Conservation (phyloP, 257 asterid genomes). For the Henckelia pumila region DNA sequence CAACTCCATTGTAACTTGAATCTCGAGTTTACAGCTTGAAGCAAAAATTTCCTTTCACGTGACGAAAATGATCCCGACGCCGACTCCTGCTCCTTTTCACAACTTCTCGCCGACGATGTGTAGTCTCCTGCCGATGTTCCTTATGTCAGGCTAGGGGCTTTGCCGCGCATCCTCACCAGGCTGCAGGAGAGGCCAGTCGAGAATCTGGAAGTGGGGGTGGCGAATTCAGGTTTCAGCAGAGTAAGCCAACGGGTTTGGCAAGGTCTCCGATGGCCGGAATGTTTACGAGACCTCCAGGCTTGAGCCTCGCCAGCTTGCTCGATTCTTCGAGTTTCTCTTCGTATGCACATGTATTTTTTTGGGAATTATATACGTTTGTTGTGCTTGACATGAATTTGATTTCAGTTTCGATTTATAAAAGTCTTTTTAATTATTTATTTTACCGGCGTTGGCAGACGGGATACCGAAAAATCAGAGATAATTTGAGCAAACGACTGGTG, state of each 20-base stretch:
- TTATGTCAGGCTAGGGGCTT: slow-evolving; percentile 27
- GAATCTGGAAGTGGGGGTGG: slow-evolving; percentile 22
- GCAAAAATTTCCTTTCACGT: too few species aligned
- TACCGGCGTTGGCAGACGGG: not conserved
- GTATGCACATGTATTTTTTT: slow-evolving; percentile 52
- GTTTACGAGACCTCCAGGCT: slow-evolving; percentile 69
- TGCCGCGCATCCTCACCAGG: slow-evolving; percentile 22
- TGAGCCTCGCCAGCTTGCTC: slow-evolving; percentile 69
- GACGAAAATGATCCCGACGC: slow-evolving; percentile 65
- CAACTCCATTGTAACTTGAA: too few species aligned
- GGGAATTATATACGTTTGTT: not conserved
- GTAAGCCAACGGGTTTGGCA: slow-evolving; percentile 50
- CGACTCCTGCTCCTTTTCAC: slow-evolving; percentile 72
- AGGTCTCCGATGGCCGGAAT: slow-evolving; percentile 44
- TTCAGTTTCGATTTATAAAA: not conserved
- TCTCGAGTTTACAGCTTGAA: too few species aligned
- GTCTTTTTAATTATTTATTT: too few species aligned
- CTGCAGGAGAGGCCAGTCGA: slow-evolving; percentile 19
- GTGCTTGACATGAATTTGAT: not conserved
- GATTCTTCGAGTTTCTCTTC: slow-evolving; percentile 67
- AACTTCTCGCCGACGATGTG: slow-evolving; percentile 66
- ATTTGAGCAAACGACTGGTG: not conserved
- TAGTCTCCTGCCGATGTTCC: slow-evolving; percentile 36
- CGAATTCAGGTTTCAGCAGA: slow-evolving; percentile 48
- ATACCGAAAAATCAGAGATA: not conserved